Evolutionary conservation across 177 flowering plant genomes (phyloP), one percentile per base, ranked within the genome.

Genomic region (Vitis hybrid): DNA sequence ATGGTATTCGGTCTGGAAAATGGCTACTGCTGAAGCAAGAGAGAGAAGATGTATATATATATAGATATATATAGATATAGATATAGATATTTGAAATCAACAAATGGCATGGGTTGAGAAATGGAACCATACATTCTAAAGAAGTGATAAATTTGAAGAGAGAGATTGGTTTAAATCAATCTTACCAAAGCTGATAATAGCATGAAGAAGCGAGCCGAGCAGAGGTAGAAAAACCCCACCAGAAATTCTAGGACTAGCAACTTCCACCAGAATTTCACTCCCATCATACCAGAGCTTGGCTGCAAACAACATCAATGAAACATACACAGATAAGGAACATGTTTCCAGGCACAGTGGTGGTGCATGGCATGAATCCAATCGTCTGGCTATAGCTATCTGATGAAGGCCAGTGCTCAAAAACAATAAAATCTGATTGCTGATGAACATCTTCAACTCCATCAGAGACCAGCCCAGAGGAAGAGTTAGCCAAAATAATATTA

Each of bases 181-280:
- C 51, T 26, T 26, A 77, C 75, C 76, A 15, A 77, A 74, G 57
- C 73, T 73, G 66, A 77, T 50, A 3, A 62, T 51, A 0, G 80
- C 70, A 66, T 73, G 74, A 51, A 76, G 76, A 50, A 73, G 55
- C 3, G 80, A 21, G 22, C 74, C 16, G 3, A 77, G 67, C 1
- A 77, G 16, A n/a, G 76, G 74, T 16, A 77, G 62, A 56, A 77
- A 69, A 48, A 73, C 66, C 5, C 76, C 76, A 22, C 80, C 80
- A 55, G 71, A 19, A 49, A 75, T 66, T 2, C 78, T 71, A 50
- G 80, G 76, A 1, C 80, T 74, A 5, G 67, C 18, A 62, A 77
- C 70, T 26, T 73, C 51, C 58, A 77, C 62, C 71, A 77, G 18
- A 50, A 77, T 26, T 56, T 77, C 80, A 58, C 80, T 77, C 7